These are phyloP conservation scores for Lodderomyces oxycetoniae DNA, from an alignment of 1,139 yeast genomes.

Conservation along the genomic window DNA sequence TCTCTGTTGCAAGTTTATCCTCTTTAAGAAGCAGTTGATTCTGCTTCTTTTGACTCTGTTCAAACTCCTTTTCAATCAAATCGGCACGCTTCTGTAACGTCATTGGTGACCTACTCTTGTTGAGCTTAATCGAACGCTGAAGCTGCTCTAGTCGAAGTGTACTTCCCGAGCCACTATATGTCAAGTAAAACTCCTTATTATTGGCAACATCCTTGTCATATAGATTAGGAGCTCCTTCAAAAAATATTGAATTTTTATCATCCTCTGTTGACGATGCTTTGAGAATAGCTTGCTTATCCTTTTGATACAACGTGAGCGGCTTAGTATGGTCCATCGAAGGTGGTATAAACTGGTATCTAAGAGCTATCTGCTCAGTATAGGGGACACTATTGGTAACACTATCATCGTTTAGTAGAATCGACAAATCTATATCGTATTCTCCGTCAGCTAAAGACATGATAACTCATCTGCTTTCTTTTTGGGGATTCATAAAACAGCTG, in stretches of 20 bases:
- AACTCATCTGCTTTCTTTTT: too few species aligned
- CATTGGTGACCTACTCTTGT: constrained; percentile 32
- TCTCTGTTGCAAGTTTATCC: background rate
- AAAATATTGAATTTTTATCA: constrained; percentile 25
- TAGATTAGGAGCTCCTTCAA: constrained; percentile 38
- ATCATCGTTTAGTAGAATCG: constrained; percentile 19
- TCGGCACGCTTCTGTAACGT: constrained; percentile 17
- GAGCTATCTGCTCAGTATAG: constrained; percentile 24
- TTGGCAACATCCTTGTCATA: constrained; percentile 15
- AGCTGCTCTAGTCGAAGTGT: constrained; percentile 23
- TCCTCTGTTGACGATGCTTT: constrained; percentile 26
- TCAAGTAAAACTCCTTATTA: constrained; percentile 31
- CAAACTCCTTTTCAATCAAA: constrained; percentile 14
- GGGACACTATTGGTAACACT: constrained; percentile 13
- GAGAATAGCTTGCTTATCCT: constrained; percentile 30
- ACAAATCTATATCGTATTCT: constrained; percentile 42
- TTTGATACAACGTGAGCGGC: constrained; percentile 34
- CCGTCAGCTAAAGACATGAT: constrained; percentile 32
- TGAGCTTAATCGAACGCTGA: constrained; percentile 32
- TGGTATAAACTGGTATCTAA: constrained; percentile 43
- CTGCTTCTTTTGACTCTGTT: constrained; percentile 1
- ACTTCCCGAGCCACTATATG: constrained; percentile 16
- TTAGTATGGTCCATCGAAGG: constrained; percentile 38
- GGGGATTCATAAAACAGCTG: too few species aligned
- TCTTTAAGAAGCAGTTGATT: background rate